Percentiles rank a stretch among this genome's conserved stretches.
These are phyloP conservation scores for Yamadazyma pseudoaaseri DNA, from an alignment of 1,139 yeast genomes.

Conservation along the genomic window DNA sequence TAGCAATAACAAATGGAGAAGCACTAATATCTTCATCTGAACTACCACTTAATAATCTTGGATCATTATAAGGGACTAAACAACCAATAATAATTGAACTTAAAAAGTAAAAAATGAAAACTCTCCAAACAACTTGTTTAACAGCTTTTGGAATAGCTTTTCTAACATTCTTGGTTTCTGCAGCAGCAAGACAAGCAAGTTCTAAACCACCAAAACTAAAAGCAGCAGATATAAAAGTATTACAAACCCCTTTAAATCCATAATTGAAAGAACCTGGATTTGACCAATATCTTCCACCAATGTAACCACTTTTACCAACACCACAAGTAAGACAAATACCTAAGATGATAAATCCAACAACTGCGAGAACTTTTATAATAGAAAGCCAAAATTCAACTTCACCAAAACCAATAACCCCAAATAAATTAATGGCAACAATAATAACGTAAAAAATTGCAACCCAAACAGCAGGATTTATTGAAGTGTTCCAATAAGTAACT, in stretches of 20 bases:
- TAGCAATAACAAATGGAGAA: conserved; percentile 45
- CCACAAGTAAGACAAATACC: conserved; percentile 40
- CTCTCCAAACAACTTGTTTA: conserved; percentile 74
- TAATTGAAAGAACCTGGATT: conserved; percentile 49
- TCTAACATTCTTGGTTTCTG: conserved; percentile 74
- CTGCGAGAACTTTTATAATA: conserved; percentile 42
- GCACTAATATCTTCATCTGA: conserved; percentile 31
- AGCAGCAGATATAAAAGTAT: conserved; percentile 84
- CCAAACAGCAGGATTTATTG: conserved; percentile 43
- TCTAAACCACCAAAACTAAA: conserved; percentile 67
- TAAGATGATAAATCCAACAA: conserved; percentile 40
- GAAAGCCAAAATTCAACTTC: conserved; percentile 45
- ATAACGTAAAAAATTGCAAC: conserved; percentile 40
- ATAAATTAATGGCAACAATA: conserved; percentile 37
- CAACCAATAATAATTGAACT: conserved; percentile 48
- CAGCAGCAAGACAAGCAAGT: conserved; percentile 77
- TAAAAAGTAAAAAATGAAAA: conserved; percentile 54
- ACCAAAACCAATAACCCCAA: conserved; percentile 48
- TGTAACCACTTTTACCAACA: conserved; percentile 40
- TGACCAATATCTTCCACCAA: conserved; percentile 42
- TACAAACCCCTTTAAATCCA: conserved; percentile 76
- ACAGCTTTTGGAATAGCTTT: conserved; percentile 71
- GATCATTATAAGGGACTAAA: conserved; percentile 42
- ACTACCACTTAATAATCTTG: conserved; percentile 32
- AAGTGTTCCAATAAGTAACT: conserved; percentile 38